Base-by-base conservation (phyloP, 441 rosid species). In the Rhodomyrtus psidioides region DNA sequence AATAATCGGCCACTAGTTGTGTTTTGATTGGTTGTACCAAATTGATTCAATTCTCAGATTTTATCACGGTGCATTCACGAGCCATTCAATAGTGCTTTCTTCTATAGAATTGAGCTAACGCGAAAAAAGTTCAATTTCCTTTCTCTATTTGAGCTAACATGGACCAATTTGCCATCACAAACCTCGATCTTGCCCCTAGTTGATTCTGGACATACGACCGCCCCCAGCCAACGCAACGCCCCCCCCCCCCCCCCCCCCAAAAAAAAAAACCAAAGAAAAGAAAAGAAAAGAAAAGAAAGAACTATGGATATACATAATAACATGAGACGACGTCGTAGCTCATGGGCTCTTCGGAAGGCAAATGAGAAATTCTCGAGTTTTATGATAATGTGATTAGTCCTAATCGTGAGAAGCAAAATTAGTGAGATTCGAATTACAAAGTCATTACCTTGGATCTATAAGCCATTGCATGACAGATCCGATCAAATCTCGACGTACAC, bases 401-500 rank as follows among this genome's bases (percentile, higher is more conserved):
- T 65, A 65, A 34, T 19, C 4, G 0, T 9, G 8, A 34, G n/a
- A 23, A 34, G 49, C 49, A 70, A 34, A 70, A 19, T 65, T 19
- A 39, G 49, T 1, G 8, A 65, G 10, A 19, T 34, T 65, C 8
- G 0, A 65, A 65, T 65, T 19, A 28, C 79, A 9, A 34, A 2
- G 1, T 21, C 49, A 10, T 70, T 70, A 39, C 15, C 49, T 3
- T 9, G 6, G 15, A 34, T 70, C 4, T 21, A 39, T 39, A 21
- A 34, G 79, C n/a, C 2, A 23, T 3, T 1, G 24, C 1, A 1
- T 2, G 2, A 17, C 0, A 9, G 3, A 17, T 4, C 16, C n/a
- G 2, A 70, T 23, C n/a, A 70, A 39, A 9, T 19, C 24, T 17
- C 7, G 1, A 17, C 13, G 0, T 17, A 62, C 12, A 62, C 23